These are phyloP conservation scores for Bryoglossum gracile DNA, from an alignment of 495 filamentous ascomycete genomes.

Conservation along the genomic window DNA sequence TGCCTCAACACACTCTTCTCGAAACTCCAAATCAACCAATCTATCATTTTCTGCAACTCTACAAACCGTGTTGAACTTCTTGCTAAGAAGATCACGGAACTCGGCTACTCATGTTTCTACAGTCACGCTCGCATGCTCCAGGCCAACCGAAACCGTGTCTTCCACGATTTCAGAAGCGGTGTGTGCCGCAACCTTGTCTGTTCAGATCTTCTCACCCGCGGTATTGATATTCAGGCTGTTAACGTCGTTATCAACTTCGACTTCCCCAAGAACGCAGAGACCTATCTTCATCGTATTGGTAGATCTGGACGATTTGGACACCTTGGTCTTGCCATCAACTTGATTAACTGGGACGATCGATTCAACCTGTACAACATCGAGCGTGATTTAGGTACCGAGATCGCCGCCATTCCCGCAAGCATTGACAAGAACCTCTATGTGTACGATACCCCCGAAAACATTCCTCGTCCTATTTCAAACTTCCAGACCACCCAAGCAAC, in stretches of 20 bases:
- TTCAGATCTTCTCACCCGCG: constrained; percentile 93
- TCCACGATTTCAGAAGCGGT: constrained; percentile 98
- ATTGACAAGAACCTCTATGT: constrained; percentile 99
- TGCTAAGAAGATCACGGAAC: constrained; percentile 98
- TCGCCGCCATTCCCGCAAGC: constrained; percentile 83
- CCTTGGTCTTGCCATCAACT: constrained; percentile 93
- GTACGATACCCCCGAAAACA: constrained; percentile 91
- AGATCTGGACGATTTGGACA: constrained; percentile 96
- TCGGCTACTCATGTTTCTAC: constrained; percentile 99
- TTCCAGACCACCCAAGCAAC: constrained; percentile 27
- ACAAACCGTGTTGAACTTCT: constrained; percentile 96
- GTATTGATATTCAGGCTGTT: constrained; percentile 99
- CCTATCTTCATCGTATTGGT: constrained; percentile 97
- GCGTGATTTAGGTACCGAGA: constrained; percentile 93
- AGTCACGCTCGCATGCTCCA: constrained; percentile 99
- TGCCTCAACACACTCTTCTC: constrained; percentile 98
- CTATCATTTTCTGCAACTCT: constrained; percentile 99
- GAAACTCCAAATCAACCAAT: constrained; percentile 99
- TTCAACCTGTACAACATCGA: constrained; percentile 99
- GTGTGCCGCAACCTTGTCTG: constrained; percentile 97
- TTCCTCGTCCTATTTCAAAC: constrained; percentile 66
- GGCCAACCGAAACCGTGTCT: constrained; percentile 92
- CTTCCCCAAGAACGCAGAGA: constrained; percentile 99
- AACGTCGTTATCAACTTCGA: constrained; percentile 99
- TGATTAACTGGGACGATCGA: constrained; percentile 98